Evolutionary conservation across 495 filamentous ascomycete species (phyloP).

Genomic region (Penicillium roqueforti): DNA sequence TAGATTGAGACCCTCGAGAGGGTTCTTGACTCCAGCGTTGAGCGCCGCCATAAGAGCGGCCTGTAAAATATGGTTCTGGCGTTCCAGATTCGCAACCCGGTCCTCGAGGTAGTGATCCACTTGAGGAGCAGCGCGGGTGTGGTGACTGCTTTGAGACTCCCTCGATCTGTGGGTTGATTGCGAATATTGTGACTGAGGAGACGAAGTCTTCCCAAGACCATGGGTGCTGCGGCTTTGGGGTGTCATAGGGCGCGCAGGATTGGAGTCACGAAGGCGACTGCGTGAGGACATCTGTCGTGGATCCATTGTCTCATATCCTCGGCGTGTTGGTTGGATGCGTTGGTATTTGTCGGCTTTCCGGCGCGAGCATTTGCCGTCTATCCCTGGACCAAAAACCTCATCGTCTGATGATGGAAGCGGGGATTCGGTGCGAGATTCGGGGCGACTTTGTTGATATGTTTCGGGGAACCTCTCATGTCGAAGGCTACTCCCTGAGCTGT

Average conservation of each 20-base stretch:
- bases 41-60: conserved; percentile 42
- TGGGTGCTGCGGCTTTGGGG: conserved; percentile 24
- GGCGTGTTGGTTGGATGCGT: conserved; percentile 7
- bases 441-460: conserved; percentile 17
- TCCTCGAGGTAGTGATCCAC: conserved; percentile 29
- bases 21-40: conserved; percentile 32
- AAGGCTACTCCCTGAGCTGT: conserved; percentile 29
- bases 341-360: conserved; percentile 10
- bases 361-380: conserved; percentile 5
- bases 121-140: conserved; percentile 8
- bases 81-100: conserved; percentile 40
- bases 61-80: conserved; percentile 45
- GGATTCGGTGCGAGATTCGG: conserved; percentile 33
- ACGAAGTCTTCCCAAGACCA: conserved; percentile 19
- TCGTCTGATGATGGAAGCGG: conserved; percentile 44
- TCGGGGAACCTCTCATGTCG: conserved; percentile 23
- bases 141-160: conserved; percentile 22
- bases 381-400: conserved; percentile 27
- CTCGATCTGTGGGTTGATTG: conserved; percentile 22
- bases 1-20: conserved; percentile 21
- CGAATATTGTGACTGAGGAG: conserved; percentile 25
- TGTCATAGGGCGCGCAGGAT: conserved; percentile 18
- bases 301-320: conserved; percentile 15
- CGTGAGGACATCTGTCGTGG: conserved; percentile 5
- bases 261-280: conserved; percentile 8